These are phyloP conservation scores for Mariannaea sp. DNA, from an alignment of 2,329 filamentous ascomycete species.

Conservation along the genomic window DNA sequence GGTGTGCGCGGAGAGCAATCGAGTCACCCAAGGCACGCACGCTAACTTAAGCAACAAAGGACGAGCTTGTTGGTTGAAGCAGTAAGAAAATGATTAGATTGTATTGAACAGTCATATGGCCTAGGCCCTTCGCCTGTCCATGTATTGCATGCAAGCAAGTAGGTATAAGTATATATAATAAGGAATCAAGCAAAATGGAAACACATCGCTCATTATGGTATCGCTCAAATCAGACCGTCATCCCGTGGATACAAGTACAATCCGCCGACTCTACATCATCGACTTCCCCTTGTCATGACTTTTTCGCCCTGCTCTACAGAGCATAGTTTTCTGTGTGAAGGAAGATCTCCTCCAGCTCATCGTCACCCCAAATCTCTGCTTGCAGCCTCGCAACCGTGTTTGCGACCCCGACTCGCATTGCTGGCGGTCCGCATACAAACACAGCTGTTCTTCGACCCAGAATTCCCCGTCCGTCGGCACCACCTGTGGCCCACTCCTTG, in stretches of 20 bases:
- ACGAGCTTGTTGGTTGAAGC: no score
- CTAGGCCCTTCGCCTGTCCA: conserved; percentile 24
- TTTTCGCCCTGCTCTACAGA: conserved; percentile 53
- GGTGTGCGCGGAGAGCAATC: neutral
- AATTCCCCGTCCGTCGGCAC: conserved; percentile 65
- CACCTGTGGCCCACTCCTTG: conserved; percentile 77
- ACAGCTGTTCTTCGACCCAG: conserved; percentile 84
- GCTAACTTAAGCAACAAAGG: neutral
- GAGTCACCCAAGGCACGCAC: neutral
- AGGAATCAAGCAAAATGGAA: conserved; percentile 28
- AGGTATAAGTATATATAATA: conserved; percentile 15
- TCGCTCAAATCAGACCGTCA: conserved; percentile 27
- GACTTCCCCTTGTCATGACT: neutral
- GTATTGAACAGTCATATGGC: conserved; percentile 28
- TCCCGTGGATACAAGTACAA: conserved; percentile 32
- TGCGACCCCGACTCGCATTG: conserved; percentile 88
- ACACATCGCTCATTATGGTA: conserved; percentile 38
- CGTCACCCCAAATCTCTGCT: conserved; percentile 79
- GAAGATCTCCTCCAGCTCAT: conserved; percentile 85
- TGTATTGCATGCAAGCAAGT: conserved; percentile 15
- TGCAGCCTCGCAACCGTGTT: conserved; percentile 83
- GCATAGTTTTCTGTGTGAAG: conserved; percentile 96
- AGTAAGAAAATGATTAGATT: conserved; percentile 11
- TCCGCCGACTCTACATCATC: conserved; percentile 1
- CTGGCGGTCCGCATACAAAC: conserved; percentile 88